These are phyloP conservation scores for Zopfochytrium polystomum DNA, from an alignment of 371 early-diverging fungal genomes.

Conservation along the genomic window DNA sequence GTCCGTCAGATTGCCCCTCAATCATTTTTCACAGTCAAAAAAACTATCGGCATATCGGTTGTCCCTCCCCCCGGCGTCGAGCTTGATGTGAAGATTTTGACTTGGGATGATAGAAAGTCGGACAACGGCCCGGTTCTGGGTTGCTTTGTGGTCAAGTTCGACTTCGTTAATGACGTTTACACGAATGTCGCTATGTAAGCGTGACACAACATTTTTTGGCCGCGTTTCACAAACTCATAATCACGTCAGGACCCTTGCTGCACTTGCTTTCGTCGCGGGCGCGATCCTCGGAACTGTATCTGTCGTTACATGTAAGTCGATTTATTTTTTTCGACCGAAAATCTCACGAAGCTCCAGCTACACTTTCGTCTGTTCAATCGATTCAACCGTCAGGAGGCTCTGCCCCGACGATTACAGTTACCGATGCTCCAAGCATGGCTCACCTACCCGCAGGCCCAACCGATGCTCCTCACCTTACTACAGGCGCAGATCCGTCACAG, in stretches of 20 bases:
- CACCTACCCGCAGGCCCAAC: no score
- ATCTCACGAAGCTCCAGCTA: no score
- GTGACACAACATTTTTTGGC: neutral
- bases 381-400: no score
- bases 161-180: conserved; percentile 3
- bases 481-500: no score
- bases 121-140: conserved; percentile 6
- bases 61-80: conserved; percentile 10
- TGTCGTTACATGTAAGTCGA: conserved; percentile 9
- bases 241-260: conserved; percentile 3
- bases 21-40: neutral
- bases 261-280: neutral
- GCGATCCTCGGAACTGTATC: conserved; percentile 4
- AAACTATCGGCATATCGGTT: neutral
- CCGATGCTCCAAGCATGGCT: no score
- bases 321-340: no score
- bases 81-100: conserved; percentile 2
- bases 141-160: conserved; percentile 12
- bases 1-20: neutral
- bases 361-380: no score
- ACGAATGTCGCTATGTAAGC: neutral
- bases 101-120: no score
- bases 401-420: no score
- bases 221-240: neutral
- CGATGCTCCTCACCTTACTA: no score